A percentile compares a stretch with the other conserved stretches of the same genome.
phyloP scores from a whole-genome alignment of 192 early-diverging fungal genomes.

The Hyaloraphidium curvatum region DNA sequence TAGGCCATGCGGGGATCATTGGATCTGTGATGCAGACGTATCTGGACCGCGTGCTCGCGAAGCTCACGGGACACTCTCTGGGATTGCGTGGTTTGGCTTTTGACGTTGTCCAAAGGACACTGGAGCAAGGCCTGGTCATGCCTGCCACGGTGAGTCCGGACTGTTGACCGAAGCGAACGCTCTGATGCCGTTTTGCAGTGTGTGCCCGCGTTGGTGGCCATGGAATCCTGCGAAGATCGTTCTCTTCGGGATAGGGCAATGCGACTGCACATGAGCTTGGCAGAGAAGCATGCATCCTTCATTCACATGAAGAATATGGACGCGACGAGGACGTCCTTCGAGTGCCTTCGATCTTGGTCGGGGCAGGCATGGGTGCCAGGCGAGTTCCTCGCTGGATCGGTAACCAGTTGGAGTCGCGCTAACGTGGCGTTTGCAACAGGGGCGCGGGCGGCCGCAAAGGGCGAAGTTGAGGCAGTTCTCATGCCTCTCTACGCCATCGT shows the following conservation, averaged over 20 bases:
- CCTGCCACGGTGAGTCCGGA: conserved; percentile 40
- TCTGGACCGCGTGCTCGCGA: conserved; percentile 50
- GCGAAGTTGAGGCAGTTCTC: conserved; percentile 31
- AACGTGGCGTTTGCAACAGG: conserved; percentile 7
- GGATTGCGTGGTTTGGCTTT: conserved; percentile 51
- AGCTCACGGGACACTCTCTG: conserved; percentile 32
- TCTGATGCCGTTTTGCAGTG: conserved; percentile 29
- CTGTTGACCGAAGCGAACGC: neutral
- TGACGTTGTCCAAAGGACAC: conserved; percentile 57
- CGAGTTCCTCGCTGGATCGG: no score
- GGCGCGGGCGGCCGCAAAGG: conserved; percentile 6
- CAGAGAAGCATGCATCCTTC: conserved; percentile 70
- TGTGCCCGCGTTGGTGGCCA: conserved; percentile 68
- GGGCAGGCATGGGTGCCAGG: no score
- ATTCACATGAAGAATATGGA: conserved; percentile 70
- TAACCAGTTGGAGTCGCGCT: no score
- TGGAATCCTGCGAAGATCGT: conserved; percentile 49
- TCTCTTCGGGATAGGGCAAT: conserved; percentile 47
- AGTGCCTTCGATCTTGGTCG: no score
- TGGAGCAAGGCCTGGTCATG: conserved; percentile 81
- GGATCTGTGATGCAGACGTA: conserved; percentile 79
- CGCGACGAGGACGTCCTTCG: conserved; percentile 48
- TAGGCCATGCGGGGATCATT: conserved; percentile 75
- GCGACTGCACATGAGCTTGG: conserved; percentile 48
- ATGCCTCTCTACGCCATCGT: conserved; percentile 45